Evolutionary conservation across 768 basidiomycete genomes (phyloP).

Genomic region (Termitomyces sp.): DNA sequence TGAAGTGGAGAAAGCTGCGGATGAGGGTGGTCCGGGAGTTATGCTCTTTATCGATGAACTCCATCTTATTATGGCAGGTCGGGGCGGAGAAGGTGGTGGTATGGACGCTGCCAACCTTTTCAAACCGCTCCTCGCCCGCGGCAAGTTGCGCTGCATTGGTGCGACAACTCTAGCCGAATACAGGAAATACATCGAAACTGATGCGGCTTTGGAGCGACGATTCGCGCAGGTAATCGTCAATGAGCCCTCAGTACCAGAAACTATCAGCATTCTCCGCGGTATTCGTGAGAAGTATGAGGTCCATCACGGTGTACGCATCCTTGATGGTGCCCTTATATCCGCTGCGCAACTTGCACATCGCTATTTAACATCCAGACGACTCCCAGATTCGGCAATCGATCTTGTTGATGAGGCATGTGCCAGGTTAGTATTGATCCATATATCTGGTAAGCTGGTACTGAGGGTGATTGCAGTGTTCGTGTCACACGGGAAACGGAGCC

Average conservation of each 20-base stretch:
- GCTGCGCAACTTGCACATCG: slow-evolving; percentile 92
- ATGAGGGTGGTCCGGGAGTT: slow-evolving; percentile 68
- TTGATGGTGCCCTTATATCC: slow-evolving; percentile 81
- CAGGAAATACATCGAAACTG: slow-evolving; percentile 88
- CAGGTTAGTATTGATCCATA: slow-evolving; percentile 39
- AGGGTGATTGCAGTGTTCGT: slow-evolving; percentile 52
- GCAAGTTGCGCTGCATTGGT: slow-evolving; percentile 71
- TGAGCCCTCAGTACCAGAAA: slow-evolving; percentile 84
- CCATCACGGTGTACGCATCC: slow-evolving; percentile 84
- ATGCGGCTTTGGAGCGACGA: slow-evolving; percentile 84
- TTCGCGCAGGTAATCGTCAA: slow-evolving; percentile 93
- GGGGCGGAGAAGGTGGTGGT: slow-evolving; percentile 75
- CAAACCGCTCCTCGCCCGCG: slow-evolving; percentile 88
- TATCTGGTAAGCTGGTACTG: neutral
- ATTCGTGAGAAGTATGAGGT: slow-evolving; percentile 94
- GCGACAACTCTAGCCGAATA: slow-evolving; percentile 94
- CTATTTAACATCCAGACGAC: slow-evolving; percentile 75
- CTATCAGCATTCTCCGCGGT: slow-evolving; percentile 90
- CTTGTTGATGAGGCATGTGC: slow-evolving; percentile 90
- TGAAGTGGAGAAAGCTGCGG: slow-evolving; percentile 86
- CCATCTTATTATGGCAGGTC: slow-evolving; percentile 90
- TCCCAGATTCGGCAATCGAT: slow-evolving; percentile 88
- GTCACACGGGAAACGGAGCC: slow-evolving; percentile 94
- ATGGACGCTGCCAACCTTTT: slow-evolving; percentile 94
- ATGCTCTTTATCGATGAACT: slow-evolving; percentile 95